Conservation (phyloP, 148 eudicot species). For the Persicaria tinctoria region DNA sequence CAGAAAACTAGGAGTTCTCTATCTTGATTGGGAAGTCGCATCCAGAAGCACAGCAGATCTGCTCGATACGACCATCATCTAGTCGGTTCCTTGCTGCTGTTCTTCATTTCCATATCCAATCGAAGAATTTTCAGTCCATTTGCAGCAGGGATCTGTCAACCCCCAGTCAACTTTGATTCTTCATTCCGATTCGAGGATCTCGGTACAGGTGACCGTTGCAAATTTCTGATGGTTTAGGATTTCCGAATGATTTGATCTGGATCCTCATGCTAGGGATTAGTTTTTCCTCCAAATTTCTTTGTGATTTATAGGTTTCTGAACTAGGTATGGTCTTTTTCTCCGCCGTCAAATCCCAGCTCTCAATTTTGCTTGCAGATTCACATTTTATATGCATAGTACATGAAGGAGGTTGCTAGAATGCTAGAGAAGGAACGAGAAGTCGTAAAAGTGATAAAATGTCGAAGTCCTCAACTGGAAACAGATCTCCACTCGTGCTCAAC, state of each 20-base stretch:
- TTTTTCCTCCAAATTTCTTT: background rate
- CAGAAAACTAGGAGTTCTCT: too few relatives aligned
- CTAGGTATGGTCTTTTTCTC: background rate
- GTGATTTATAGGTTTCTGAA: background rate
- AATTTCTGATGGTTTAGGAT: background rate
- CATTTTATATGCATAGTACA: constrained; percentile 17
- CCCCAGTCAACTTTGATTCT: background rate
- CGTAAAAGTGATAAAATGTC: constrained; percentile 22
- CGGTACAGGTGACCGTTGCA: background rate
- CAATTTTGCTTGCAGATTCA: background rate
- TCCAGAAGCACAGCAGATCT: too few relatives aligned
- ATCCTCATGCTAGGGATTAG: background rate
- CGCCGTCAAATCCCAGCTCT: background rate
- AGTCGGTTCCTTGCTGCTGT: background rate
- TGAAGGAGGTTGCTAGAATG: constrained; percentile 40
- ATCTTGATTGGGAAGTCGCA: too few relatives aligned
- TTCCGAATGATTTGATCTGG: background rate
- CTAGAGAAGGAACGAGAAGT: constrained; percentile 30
- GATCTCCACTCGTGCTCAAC: constrained; percentile 61
- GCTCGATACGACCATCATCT: too few relatives aligned
- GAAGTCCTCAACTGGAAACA: constrained; percentile 32
- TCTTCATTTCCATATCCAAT: background rate
- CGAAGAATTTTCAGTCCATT: background rate
- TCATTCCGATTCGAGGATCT: background rate
- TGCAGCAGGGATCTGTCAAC: background rate